phyloP scores from a whole-genome alignment of 257 asterid species.

The Misopates orontium region DNA sequence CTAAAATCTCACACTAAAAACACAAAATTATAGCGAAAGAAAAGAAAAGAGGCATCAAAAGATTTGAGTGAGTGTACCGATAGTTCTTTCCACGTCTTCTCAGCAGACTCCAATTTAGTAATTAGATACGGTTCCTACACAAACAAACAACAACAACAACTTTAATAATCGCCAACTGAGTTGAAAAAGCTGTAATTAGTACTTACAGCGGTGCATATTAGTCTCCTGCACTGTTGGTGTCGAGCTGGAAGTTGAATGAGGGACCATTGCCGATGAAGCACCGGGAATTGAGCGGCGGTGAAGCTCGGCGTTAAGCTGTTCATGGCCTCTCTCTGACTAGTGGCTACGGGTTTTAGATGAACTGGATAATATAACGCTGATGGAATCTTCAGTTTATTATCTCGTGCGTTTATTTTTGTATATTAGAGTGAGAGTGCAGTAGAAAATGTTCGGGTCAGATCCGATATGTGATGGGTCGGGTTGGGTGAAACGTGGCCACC shows the following conservation, averaged over 20 bases:
- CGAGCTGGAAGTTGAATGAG: slow-evolving; percentile 35
- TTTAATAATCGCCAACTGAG: neutral
- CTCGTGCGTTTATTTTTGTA: no score
- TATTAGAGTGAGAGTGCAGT: no score
- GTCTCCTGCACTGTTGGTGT: slow-evolving; percentile 38
- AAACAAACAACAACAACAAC: slow-evolving; percentile 21
- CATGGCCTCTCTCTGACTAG: slow-evolving; percentile 34
- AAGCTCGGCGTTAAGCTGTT: slow-evolving; percentile 55
- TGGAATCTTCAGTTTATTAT: no score
- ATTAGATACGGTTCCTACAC: slow-evolving; percentile 87
- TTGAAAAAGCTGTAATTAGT: neutral
- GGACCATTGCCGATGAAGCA: slow-evolving; percentile 21
- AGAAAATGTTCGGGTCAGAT: no score
- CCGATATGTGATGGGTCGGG: no score
- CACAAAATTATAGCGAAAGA: neutral
- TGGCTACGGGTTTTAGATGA: no score
- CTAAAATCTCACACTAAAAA: slow-evolving; percentile 1
- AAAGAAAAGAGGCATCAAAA: slow-evolving; percentile 7
- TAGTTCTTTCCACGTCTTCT: slow-evolving; percentile 90
- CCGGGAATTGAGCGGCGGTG: slow-evolving; percentile 47
- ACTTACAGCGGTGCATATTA: slow-evolving; percentile 87
- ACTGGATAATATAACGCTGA: no score
- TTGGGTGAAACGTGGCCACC: no score
- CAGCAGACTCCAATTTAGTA: slow-evolving; percentile 89
- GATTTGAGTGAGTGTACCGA: slow-evolving; percentile 70